Evolutionary conservation across 1,139 yeast genomes (phyloP).

Genomic region (Suhomyces bokatorum): DNA sequence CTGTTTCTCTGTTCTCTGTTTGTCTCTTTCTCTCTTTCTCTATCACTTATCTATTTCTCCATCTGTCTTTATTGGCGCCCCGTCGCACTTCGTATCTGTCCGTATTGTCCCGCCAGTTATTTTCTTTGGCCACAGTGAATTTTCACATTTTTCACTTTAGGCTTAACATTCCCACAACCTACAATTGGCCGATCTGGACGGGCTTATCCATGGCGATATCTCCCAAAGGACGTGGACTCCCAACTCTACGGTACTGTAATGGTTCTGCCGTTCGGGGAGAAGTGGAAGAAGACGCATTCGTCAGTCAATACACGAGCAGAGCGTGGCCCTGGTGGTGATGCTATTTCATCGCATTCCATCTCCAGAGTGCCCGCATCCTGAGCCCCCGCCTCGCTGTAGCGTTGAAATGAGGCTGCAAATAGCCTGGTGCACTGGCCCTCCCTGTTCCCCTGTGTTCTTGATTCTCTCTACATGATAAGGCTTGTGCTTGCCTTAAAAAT

Average conservation of each 20-base stretch:
- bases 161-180: background rate
- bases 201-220: too few relatives aligned
- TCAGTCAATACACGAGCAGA: too few relatives aligned
- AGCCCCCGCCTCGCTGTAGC: background rate
- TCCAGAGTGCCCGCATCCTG: background rate
- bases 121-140: background rate
- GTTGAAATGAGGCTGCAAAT: background rate
- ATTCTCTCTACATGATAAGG: background rate
- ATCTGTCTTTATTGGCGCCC: background rate
- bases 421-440: background rate
- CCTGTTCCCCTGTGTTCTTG: constrained; percentile 1
- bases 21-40: too few relatives aligned
- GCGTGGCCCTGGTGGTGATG: background rate
- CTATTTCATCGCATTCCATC: background rate
- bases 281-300: too few relatives aligned
- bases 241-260: too few relatives aligned
- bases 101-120: background rate
- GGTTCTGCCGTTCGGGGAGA: too few relatives aligned
- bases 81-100: background rate
- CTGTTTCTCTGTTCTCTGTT: too few relatives aligned
- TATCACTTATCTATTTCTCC: too few relatives aligned
- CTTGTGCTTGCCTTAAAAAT: background rate
- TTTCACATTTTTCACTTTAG: background rate
- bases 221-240: too few relatives aligned
- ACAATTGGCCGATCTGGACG: background rate